Percentiles rank a stretch among this genome's conserved stretches.
phyloP scores from a whole-genome alignment of 2,329 filamentous ascomycete species.

The Xylariaceae sp. region DNA sequence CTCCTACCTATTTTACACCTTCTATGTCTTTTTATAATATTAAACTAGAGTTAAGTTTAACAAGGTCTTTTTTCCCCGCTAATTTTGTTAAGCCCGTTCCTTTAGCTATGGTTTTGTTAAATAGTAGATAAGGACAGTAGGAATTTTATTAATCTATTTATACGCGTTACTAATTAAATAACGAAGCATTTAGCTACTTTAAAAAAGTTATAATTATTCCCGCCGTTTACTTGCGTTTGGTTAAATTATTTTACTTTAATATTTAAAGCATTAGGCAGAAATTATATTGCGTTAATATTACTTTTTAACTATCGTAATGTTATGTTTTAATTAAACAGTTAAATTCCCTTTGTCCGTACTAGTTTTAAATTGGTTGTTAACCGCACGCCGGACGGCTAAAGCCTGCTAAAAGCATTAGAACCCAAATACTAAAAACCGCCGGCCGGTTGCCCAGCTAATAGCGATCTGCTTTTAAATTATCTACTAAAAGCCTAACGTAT shows the following conservation, averaged over 20 bases:
- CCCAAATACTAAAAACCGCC: not conserved
- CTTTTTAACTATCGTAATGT: slow-evolving; percentile 9
- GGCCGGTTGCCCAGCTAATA: not conserved
- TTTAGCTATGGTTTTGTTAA: not conserved
- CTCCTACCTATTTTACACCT: not conserved
- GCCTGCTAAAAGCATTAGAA: slow-evolving; percentile 2
- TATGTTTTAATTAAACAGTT: slow-evolving; percentile 14
- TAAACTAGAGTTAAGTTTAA: slow-evolving; percentile 4
- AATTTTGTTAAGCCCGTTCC: not conserved
- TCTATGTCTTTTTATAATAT: slow-evolving; percentile 4
- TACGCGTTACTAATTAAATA: slow-evolving; percentile 11
- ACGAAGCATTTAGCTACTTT: slow-evolving; percentile 9
- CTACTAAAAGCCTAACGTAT: not conserved
- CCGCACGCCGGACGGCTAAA: not conserved
- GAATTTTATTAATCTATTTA: slow-evolving; percentile 12
- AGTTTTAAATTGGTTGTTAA: slow-evolving; percentile 4
- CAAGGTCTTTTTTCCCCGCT: not conserved
- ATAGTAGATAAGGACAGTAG: slow-evolving; percentile 1
- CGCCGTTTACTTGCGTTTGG: not conserved
- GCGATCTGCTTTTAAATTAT: not conserved
- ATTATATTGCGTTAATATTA: slow-evolving; percentile 13
- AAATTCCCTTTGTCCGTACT: not conserved
- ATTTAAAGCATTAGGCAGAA: slow-evolving; percentile 7
- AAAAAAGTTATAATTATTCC: slow-evolving; percentile 7
- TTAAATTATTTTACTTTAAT: slow-evolving; percentile 13